These are phyloP conservation scores for Coemansia sp. DNA, from an alignment of 192 early-diverging fungal genomes.

Conservation along the genomic window DNA sequence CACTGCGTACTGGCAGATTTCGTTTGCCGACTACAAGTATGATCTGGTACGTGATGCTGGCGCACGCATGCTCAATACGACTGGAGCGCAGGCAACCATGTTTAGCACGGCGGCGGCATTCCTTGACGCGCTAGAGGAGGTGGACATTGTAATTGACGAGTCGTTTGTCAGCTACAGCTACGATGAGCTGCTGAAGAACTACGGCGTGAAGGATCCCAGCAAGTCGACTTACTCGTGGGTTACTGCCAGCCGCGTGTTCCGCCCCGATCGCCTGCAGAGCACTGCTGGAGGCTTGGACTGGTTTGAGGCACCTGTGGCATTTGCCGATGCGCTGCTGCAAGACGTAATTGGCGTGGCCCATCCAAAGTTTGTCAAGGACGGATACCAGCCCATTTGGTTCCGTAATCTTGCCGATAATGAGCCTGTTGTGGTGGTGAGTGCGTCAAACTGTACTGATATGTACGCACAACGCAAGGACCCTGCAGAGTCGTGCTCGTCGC, in stretches of 20 bases:
- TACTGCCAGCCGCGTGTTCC: slow-evolving; percentile 60
- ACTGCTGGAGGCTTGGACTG: slow-evolving; percentile 63
- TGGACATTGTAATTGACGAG: slow-evolving; percentile 71
- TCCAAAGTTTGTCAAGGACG: slow-evolving; percentile 52
- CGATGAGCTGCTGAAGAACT: slow-evolving; percentile 57
- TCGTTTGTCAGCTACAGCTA: slow-evolving; percentile 55
- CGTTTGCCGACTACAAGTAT: slow-evolving; percentile 58
- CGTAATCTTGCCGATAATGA: slow-evolving; percentile 65
- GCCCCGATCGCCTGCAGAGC: slow-evolving; percentile 66
- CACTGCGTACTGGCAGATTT: slow-evolving; percentile 61
- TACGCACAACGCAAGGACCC: slow-evolving; percentile 35
- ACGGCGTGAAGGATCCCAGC: slow-evolving; percentile 46
- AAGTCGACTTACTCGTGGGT: slow-evolving; percentile 60
- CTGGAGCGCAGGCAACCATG: slow-evolving; percentile 35
- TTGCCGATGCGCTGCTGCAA: slow-evolving; percentile 67
- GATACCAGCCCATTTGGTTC: slow-evolving; percentile 62
- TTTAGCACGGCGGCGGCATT: slow-evolving; percentile 49
- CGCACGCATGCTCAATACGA: slow-evolving; percentile 56
- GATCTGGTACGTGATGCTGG: slow-evolving; percentile 66
- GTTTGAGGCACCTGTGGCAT: slow-evolving; percentile 65
- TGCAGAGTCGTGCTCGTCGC: slow-evolving; percentile 25
- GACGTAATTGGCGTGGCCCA: slow-evolving; percentile 67
- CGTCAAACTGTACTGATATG: slow-evolving; percentile 57
- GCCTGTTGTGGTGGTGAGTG: slow-evolving; percentile 48
- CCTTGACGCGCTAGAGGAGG: slow-evolving; percentile 54